Base-by-base conservation (phyloP, 768 basidiomycete species). In the Lentinula detonsa region DNA sequence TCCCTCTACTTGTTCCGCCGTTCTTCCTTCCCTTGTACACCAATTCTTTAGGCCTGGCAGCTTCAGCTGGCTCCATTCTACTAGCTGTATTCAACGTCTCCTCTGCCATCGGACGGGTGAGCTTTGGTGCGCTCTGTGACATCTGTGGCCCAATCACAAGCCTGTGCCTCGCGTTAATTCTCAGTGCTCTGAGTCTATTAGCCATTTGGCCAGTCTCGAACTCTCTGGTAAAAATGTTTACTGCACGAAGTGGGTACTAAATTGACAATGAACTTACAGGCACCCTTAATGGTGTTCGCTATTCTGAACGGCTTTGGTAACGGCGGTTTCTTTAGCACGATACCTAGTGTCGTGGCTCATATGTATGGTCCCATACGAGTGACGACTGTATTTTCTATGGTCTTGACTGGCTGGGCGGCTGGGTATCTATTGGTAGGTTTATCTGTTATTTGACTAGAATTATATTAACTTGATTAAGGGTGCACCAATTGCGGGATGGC, bases 1-100 rank as follows among this genome's bases (percentile, higher is more conserved):
- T 76, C 59, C 73, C 72, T n/a, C 61, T 73, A 8, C 70, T 76
- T 39, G 72, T 74, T 23, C 68, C 74, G 1, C 70, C 71, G 10
- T 76, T 73, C 65, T 75, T 76, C 66, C 73, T 74, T 50, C 74
- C 72, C 1, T 65, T 70, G 9, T 76, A 75, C 59, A 70, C 72
- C 57, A 64, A 67, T 3, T 73, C 72, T 1, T 63, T 73, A 37
- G 55, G 64, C 28, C 63, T 70, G 35, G 66, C 71, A 1, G 48
- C 61, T 33, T 62, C 62, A 53, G 34, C 69, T 34, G 68, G 64
- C 21, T 71, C 72, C 3, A 52, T 67, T n/a, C 69, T 74, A 23
- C 68, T 74, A n/a, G 71, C 69, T 2, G 51, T 68, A n/a, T 75
- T 72, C 66, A 73, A 73, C 56, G 65, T 74, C 49, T 64, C 74